Evolutionary conservation across 2,329 filamentous ascomycete genomes (phyloP).

Genomic region (Cladophialophora exuberans): DNA sequence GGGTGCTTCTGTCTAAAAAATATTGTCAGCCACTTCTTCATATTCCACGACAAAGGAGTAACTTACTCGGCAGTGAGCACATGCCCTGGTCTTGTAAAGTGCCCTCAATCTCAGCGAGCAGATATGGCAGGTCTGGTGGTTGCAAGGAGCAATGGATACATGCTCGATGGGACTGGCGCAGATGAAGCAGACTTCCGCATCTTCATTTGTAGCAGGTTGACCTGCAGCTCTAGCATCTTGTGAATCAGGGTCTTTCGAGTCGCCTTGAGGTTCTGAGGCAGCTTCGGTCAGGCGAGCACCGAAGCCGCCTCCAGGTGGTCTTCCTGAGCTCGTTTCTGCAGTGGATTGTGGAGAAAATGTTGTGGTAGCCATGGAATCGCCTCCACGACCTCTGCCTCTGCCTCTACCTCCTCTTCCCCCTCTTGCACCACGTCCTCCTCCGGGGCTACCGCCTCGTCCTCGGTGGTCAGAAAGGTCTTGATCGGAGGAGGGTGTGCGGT

Average conservation of each 20-base stretch:
- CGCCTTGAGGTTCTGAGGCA: slow-evolving; percentile 44
- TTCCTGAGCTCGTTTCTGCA: slow-evolving; percentile 40
- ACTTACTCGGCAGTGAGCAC: slow-evolving; percentile 89
- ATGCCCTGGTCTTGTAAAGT: slow-evolving; percentile 93
- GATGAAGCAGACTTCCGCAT: slow-evolving; percentile 92
- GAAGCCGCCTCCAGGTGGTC: slow-evolving; percentile 49
- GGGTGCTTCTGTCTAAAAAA: slow-evolving; percentile 46
- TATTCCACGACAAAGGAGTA: neutral
- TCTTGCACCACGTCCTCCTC: slow-evolving; percentile 21
- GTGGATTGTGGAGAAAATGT: slow-evolving; percentile 35
- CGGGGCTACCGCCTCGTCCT: slow-evolving; percentile 10
- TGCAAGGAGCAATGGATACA: slow-evolving; percentile 88
- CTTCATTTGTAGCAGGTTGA: slow-evolving; percentile 47
- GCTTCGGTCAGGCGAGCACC: slow-evolving; percentile 53
- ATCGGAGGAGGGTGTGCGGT: slow-evolving; percentile 11
- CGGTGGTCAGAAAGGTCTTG: slow-evolving; percentile 13
- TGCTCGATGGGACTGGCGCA: slow-evolving; percentile 90
- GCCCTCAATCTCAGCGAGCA: slow-evolving; percentile 89
- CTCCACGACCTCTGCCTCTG: slow-evolving; percentile 76
- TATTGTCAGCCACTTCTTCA: slow-evolving; percentile 8
- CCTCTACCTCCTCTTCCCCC: slow-evolving; percentile 64
- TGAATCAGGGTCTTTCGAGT: slow-evolving; percentile 25
- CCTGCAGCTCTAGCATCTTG: slow-evolving; percentile 10
- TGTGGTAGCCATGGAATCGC: slow-evolving; percentile 62
- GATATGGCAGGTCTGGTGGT: slow-evolving; percentile 95